phyloP scores from a whole-genome alignment of 768 basidiomycete species.

The Termitomyces sp. region DNA sequence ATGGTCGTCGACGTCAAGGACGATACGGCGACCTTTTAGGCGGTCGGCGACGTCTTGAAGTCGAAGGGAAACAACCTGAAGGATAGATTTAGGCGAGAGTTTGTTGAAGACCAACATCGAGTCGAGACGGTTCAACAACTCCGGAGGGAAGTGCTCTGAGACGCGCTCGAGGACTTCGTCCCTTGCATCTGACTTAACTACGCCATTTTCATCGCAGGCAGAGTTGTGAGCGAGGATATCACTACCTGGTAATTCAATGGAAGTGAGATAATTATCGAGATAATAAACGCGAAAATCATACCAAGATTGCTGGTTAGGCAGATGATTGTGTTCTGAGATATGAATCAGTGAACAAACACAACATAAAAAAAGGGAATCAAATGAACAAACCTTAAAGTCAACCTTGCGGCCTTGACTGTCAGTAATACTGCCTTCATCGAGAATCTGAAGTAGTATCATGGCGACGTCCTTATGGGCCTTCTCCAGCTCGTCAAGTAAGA shows the following conservation, averaged over 20 bases:
- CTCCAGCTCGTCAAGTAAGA: constrained; percentile 85
- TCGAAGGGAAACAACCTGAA: constrained; percentile 76
- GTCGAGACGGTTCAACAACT: constrained; percentile 87
- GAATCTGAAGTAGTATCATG: constrained; percentile 86
- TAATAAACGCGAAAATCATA: constrained; percentile 14
- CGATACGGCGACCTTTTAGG: constrained; percentile 62
- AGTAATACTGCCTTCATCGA: constrained; percentile 87
- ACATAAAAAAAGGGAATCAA: not conserved
- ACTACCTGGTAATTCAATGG: constrained; percentile 32
- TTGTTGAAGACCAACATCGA: constrained; percentile 91
- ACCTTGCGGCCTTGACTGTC: constrained; percentile 92
- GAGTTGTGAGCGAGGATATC: constrained; percentile 70
- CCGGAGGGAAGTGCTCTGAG: constrained; percentile 82
- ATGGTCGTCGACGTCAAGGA: constrained; percentile 60
- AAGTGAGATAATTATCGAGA: not conserved
- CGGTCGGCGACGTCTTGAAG: constrained; percentile 71
- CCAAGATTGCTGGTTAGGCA: constrained; percentile 89
- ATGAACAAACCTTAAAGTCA: constrained; percentile 70
- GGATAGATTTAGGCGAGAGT: constrained; percentile 66
- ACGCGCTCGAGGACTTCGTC: constrained; percentile 72
- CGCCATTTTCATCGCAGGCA: constrained; percentile 60
- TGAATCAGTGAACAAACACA: not conserved
- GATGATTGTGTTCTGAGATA: constrained; percentile 78
- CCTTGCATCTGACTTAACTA: constrained; percentile 59
- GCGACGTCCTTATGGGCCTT: constrained; percentile 94